Conservation (phyloP, 2,329 filamentous ascomycete genomes). For the Botryotinia convoluta region DNA sequence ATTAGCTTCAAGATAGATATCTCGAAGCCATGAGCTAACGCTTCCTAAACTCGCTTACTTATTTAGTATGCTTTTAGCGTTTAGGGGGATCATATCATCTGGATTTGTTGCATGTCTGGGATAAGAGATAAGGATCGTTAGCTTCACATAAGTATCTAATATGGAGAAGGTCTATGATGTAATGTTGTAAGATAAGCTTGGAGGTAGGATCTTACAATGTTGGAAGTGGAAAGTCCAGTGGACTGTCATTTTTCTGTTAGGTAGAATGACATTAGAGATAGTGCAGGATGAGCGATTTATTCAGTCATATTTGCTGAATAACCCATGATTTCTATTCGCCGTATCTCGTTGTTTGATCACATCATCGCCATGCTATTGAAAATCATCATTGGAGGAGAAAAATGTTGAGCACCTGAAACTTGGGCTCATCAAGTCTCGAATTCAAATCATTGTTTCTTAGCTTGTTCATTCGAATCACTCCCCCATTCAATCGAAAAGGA, state of each 20-base stretch:
- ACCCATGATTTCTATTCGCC: not conserved
- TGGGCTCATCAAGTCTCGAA: not conserved
- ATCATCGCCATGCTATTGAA: not conserved
- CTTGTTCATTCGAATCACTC: not conserved
- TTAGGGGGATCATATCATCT: not conserved
- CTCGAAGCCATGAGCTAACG: not conserved
- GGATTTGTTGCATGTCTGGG: not conserved
- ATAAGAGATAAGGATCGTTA: not conserved
- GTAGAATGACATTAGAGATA: not conserved
- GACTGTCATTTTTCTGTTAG: not conserved
- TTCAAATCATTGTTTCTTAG: not conserved
- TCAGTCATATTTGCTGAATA: not conserved
- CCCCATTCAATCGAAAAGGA: not conserved
- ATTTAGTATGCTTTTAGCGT: not conserved
- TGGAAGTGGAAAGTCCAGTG: not conserved
- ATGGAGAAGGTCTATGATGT: not conserved
- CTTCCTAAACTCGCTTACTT: not conserved
- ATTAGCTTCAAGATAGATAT: not conserved
- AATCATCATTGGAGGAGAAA: not conserved
- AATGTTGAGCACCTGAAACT: not conserved
- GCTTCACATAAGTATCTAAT: not conserved
- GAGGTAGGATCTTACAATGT: not conserved
- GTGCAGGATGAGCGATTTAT: not conserved
- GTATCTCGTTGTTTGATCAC: not conserved
- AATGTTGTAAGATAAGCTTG: not conserved